Evolutionary conservation across 1,284 basidiomycete genomes (phyloP).

Genomic region (Papiliotrema laurentii): DNA sequence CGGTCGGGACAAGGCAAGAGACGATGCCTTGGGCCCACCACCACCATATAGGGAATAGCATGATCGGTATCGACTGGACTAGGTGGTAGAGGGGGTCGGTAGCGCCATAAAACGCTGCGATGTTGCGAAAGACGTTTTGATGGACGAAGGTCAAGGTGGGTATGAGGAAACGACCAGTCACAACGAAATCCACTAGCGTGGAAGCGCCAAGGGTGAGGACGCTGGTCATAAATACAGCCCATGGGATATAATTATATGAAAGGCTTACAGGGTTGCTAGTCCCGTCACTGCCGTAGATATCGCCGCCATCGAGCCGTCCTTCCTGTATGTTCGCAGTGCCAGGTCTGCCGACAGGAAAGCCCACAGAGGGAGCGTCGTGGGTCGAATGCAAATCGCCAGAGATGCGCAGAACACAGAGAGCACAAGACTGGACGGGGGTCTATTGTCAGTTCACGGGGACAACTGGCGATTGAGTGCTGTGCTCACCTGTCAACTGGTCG

Average conservation of each 20-base stretch:
- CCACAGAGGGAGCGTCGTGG: constrained; percentile 86
- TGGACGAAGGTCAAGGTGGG: constrained; percentile 64
- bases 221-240: too few relatives aligned
- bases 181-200: constrained; percentile 35
- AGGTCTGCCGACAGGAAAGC: constrained; percentile 56
- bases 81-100: constrained; percentile 86
- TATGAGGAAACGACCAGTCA: constrained; percentile 38
- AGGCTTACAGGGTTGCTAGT: constrained; percentile 14
- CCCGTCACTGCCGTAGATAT: constrained; percentile 5
- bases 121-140: constrained; percentile 73
- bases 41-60: constrained; percentile 67
- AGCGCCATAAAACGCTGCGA: constrained; percentile 92
- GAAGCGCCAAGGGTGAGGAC: constrained; percentile 25
- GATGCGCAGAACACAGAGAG: constrained; percentile 60
- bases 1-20: constrained; percentile 17
- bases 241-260: not conserved
- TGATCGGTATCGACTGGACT: constrained; percentile 75
- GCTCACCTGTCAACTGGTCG: constrained; percentile 6
- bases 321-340: not conserved
- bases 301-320: constrained; percentile 2
- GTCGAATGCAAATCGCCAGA: constrained; percentile 71
- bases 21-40: constrained; percentile 61
- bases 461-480: not conserved
- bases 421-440: constrained; percentile 33
- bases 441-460: not conserved